Evolutionary conservation across 1,284 basidiomycete species (phyloP).

Genomic region (Ustilago esculenta): DNA sequence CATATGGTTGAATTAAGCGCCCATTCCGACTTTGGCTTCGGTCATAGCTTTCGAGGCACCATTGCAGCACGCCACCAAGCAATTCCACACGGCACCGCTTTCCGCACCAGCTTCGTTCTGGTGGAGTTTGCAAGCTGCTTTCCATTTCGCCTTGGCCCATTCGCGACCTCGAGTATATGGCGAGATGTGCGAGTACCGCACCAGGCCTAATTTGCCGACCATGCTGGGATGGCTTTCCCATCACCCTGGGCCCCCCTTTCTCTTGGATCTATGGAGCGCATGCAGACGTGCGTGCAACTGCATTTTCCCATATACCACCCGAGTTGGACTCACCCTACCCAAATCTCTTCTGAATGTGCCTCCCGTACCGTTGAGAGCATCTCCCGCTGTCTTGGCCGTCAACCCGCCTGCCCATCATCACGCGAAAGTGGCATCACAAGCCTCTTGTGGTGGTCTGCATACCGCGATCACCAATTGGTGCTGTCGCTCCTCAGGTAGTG

Average conservation of each 20-base stretch:
- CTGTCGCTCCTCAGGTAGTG: not conserved
- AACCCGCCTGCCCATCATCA: not conserved
- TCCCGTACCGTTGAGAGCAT: constrained; percentile 3
- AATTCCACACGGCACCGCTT: not conserved
- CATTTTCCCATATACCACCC: constrained; percentile 14
- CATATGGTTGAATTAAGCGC: not conserved
- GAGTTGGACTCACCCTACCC: constrained; percentile 4
- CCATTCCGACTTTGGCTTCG: not conserved
- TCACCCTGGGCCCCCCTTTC: constrained; percentile 9
- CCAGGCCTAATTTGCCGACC: constrained; percentile 7
- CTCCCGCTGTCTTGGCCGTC: constrained; percentile 12
- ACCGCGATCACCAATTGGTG: constrained; percentile 8
- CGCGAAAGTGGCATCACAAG: not conserved
- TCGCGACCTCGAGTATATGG: too few species aligned
- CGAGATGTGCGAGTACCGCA: too few species aligned
- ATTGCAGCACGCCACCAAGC: constrained; percentile 15
- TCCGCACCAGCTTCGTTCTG: too few species aligned
- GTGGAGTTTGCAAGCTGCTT: too few species aligned
- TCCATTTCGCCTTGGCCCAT: too few species aligned
- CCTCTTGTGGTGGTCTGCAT: constrained; percentile 7
- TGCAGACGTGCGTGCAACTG: constrained; percentile 8
- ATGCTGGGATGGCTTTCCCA: constrained; percentile 15
- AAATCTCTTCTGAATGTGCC: constrained; percentile 2
- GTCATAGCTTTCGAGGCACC: too few species aligned
- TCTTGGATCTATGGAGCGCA: not conserved